A percentile compares a stretch with the other conserved stretches of the same genome.
These are phyloP conservation scores for Pilaira anomala DNA, from an alignment of 192 early-diverging fungal genomes.

Conservation along the genomic window DNA sequence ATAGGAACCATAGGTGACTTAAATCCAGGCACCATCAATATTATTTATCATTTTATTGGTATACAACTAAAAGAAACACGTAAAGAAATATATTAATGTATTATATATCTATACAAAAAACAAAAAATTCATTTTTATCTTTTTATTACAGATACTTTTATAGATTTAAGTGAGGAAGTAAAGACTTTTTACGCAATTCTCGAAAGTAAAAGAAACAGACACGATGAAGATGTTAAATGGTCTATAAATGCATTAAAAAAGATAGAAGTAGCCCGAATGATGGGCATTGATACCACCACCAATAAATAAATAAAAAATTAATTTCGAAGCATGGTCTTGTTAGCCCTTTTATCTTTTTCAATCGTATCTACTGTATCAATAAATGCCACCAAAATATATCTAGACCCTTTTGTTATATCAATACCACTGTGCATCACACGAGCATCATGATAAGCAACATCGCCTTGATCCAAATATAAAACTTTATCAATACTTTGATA, in stretches of 20 bases:
- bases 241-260: neutral
- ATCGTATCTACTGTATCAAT: constrained; percentile 46
- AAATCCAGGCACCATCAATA: constrained; percentile 18
- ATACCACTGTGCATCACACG: constrained; percentile 41
- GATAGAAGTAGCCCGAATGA: neutral
- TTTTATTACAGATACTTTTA: neutral
- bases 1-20: neutral
- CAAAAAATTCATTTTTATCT: neutral
- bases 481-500: constrained; percentile 29
- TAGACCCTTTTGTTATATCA: constrained; percentile 37
- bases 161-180: constrained; percentile 7
- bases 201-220: constrained; percentile 2
- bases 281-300: neutral
- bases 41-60: constrained; percentile 23
- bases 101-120: neutral
- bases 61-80: neutral
- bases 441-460: constrained; percentile 46
- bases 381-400: constrained; percentile 51
- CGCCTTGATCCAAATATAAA: constrained; percentile 38
- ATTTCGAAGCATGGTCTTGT: neutral
- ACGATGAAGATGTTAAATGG: constrained; percentile 9
- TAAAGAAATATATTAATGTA: neutral
- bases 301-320: neutral
- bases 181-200: neutral
- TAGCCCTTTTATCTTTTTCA: constrained; percentile 13